Evolutionary conservation across 495 filamentous ascomycete species (phyloP), one percentile per base, ranked within the genome.

Genomic region (Podospora pseudopauciseta): DNA sequence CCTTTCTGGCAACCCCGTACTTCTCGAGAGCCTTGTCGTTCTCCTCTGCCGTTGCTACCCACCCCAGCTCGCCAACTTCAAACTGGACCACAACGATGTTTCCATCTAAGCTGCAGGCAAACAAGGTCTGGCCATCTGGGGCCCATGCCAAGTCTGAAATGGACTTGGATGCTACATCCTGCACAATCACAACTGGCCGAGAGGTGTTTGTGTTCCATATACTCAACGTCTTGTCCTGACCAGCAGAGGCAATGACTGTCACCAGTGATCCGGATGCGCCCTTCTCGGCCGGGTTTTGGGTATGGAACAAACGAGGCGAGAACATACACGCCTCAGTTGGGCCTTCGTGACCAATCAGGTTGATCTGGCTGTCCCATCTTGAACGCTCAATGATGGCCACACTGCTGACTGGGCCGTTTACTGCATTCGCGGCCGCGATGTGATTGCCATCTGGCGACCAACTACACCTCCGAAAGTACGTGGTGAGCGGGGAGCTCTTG

Each of bases 381-480:
- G 92, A 89, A 69, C 95, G 90, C 68, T 96, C 92, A 64, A 98
- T 92, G 61, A 99, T 97, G 18, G 94, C 95, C 13, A 97, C 94
- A 0, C 94, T 97, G 80, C 92, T 97, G 18, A 99, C 95, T 1
- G 95, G 95, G 0, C 95, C 95, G 74, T 99, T 99, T 19, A 94
- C 91, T 0, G 95, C 93, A 79, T 99, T 98, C 7, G 95, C 92
- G 28, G 94, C 96, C 1, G 96, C 96, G 70, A 99, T 97, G 73
- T 97, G 95, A 75, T 93, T 91, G 7, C 95, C 95, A 78, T 99
- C 95, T 0, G 95, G 95, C 0, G 92, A 96, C 95, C 95, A 99
- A 3, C 94, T 97, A 72, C 93, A 97, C 65, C 95, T 86, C 60
- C 95, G 87, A 76, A 99, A 99, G 79, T 99, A 99, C 5, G 95